phyloP scores from a whole-genome alignment of 352 stramenopile species.

The Globisporangium rhizosaccharum region DNA sequence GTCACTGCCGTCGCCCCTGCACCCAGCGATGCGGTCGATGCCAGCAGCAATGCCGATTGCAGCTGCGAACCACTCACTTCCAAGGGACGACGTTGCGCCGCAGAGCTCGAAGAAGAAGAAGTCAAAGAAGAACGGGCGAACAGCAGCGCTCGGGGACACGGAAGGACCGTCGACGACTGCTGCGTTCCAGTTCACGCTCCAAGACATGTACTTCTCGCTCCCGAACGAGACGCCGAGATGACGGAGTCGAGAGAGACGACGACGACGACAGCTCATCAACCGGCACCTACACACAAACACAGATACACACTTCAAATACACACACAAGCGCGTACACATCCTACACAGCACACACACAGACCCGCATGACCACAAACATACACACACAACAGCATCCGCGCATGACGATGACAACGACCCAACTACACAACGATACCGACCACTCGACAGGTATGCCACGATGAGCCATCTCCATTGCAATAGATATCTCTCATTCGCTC shows the following conservation, averaged over 20 bases:
- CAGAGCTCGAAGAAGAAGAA: conserved; percentile 32
- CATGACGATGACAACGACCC: neutral
- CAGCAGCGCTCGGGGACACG: neutral
- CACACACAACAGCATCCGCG: neutral
- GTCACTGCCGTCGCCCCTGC: conserved; percentile 36
- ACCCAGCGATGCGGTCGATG: conserved; percentile 1
- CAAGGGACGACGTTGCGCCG: neutral
- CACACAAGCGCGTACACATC: neutral
- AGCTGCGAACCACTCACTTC: neutral
- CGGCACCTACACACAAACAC: neutral
- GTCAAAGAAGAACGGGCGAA: conserved; percentile 20
- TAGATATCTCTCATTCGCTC: conserved; percentile 1
- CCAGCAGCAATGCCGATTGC: neutral
- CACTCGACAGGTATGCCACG: neutral
- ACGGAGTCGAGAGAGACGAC: conserved; percentile 1
- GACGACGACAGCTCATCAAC: neutral
- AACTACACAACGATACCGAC: neutral
- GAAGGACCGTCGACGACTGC: neutral
- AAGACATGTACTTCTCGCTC: conserved; percentile 74
- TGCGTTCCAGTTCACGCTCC: conserved; percentile 65
- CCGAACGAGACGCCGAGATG: conserved; percentile 32
- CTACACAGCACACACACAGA: neutral
- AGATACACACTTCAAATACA: neutral
- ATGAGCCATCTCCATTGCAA: neutral
- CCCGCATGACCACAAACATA: neutral